These are phyloP conservation scores for Dactylellina sp. DNA, from an alignment of 2,329 filamentous ascomycete species.

Conservation along the genomic window DNA sequence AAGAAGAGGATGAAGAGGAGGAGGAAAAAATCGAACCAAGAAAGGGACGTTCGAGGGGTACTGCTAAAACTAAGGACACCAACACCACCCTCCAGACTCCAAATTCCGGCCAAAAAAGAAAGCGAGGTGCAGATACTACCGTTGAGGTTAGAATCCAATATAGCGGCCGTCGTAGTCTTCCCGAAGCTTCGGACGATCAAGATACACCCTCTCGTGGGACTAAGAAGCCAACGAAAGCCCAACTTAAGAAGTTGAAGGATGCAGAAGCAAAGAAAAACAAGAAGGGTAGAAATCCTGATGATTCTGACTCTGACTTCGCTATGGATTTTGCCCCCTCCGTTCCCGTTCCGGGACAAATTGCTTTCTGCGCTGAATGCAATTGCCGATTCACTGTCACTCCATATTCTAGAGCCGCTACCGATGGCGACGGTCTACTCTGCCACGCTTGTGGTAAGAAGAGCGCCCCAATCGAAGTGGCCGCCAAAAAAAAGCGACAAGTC, in stretches of 20 bases:
- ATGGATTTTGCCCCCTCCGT: not conserved
- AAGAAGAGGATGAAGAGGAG: constrained; percentile 22
- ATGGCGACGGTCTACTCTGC: constrained; percentile 59
- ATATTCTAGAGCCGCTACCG: constrained; percentile 56
- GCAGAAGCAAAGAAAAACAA: constrained; percentile 16
- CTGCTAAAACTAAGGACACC: constrained; percentile 28
- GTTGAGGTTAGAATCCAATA: not conserved
- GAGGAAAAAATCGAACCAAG: constrained; percentile 6
- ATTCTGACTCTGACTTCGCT: constrained; percentile 16
- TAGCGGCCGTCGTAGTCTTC: constrained; percentile 11
- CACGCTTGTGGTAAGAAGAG: constrained; percentile 58
- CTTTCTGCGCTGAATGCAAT: constrained; percentile 59
- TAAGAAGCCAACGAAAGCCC: constrained; percentile 40
- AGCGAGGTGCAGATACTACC: not conserved
- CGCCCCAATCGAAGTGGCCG: constrained; percentile 54
- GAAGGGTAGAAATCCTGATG: constrained; percentile 1
- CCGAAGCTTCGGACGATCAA: constrained; percentile 19
- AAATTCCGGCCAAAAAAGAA: constrained; percentile 25
- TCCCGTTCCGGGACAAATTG: constrained; percentile 59
- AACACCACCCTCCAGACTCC: constrained; percentile 7
- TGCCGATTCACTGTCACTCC: constrained; percentile 60
- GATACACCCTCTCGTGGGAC: constrained; percentile 4
- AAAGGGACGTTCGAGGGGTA: constrained; percentile 31
- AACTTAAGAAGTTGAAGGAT: constrained; percentile 37
- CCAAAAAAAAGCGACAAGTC: constrained; percentile 57